phyloP scores from a whole-genome alignment of 2,329 filamentous ascomycete genomes.

The Cyclaneusma minus region DNA sequence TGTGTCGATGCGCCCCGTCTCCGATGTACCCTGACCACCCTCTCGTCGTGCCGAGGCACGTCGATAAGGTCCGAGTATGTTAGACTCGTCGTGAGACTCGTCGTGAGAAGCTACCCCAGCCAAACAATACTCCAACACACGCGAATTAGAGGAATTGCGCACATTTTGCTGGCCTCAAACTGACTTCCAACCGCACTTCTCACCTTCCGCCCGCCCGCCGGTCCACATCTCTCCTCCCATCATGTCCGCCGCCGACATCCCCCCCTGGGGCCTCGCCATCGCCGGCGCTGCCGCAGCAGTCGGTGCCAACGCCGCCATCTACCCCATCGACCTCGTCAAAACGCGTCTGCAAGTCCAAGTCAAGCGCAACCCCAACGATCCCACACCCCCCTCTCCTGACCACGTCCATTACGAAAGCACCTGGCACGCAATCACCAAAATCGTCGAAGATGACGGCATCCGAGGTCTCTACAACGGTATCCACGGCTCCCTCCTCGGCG shows the following conservation, averaged over 20 bases:
- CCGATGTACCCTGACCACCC: too few relatives aligned
- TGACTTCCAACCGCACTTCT: not conserved
- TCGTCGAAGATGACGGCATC: slow-evolving; percentile 65
- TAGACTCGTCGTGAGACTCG: too few relatives aligned
- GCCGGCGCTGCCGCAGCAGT: slow-evolving; percentile 89
- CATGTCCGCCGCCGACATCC: too few relatives aligned
- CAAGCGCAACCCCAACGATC: slow-evolving; percentile 38
- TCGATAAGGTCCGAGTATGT: too few relatives aligned
- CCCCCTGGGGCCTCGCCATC: slow-evolving; percentile 85
- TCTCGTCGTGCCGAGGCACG: too few relatives aligned
- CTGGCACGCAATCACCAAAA: slow-evolving; percentile 76
- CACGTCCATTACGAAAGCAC: slow-evolving; percentile 72
- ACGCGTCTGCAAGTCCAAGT: slow-evolving; percentile 92
- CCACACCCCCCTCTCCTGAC: slow-evolving; percentile 25
- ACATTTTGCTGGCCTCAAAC: too few relatives aligned
- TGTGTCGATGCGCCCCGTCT: too few relatives aligned
- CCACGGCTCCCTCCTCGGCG: slow-evolving; percentile 70
- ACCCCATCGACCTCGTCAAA: slow-evolving; percentile 94
- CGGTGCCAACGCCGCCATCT: slow-evolving; percentile 86
- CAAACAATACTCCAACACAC: too few relatives aligned
- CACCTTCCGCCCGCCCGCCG: too few relatives aligned
- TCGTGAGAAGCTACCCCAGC: too few relatives aligned
- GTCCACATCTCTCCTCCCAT: too few relatives aligned
- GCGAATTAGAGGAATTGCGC: too few relatives aligned
- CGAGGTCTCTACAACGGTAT: slow-evolving; percentile 81